A percentile compares a stretch with the other conserved stretches of the same genome.
Conservation (phyloP, 2,329 filamentous ascomycete species). For the Xylariales sp. region DNA sequence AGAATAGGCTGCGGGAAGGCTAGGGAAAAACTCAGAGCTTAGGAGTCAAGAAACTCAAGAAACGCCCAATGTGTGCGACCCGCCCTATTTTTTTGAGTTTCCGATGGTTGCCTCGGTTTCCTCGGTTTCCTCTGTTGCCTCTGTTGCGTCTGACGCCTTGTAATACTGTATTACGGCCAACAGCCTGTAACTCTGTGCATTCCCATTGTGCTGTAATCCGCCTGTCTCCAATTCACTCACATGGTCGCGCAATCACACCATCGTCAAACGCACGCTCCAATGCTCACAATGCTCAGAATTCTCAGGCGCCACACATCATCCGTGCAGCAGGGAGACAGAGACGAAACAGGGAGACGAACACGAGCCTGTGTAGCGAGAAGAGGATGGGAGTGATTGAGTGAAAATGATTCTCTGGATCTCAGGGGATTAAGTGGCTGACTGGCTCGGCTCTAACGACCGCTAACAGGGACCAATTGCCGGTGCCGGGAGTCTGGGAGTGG, state of each 20-base stretch:
- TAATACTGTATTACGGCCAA: conserved; percentile 13
- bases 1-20: neutral
- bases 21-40: neutral
- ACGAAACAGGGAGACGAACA: neutral
- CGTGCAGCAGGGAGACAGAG: too few relatives aligned
- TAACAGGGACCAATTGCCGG: neutral
- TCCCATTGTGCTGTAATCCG: conserved; percentile 8
- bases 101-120: conserved; percentile 9
- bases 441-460: conserved; percentile 4
- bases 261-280: neutral
- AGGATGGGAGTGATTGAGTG: neutral
- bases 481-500: too few relatives aligned
- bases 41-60: neutral
- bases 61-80: neutral
- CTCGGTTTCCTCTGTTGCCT: neutral
- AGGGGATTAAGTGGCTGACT: conserved; percentile 9
- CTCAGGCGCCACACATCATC: neutral
- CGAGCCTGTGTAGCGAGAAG: conserved; percentile 4
- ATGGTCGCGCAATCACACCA: conserved; percentile 10
- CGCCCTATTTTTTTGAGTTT: conserved; percentile 5
- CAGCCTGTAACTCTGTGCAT: conserved; percentile 15
- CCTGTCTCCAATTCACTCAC: conserved; percentile 9
- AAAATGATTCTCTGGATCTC: neutral
- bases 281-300: too few relatives aligned
- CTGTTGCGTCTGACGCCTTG: neutral